These are phyloP conservation scores for Neurospora cerealis DNA, from an alignment of 495 filamentous ascomycete genomes.

Conservation along the genomic window DNA sequence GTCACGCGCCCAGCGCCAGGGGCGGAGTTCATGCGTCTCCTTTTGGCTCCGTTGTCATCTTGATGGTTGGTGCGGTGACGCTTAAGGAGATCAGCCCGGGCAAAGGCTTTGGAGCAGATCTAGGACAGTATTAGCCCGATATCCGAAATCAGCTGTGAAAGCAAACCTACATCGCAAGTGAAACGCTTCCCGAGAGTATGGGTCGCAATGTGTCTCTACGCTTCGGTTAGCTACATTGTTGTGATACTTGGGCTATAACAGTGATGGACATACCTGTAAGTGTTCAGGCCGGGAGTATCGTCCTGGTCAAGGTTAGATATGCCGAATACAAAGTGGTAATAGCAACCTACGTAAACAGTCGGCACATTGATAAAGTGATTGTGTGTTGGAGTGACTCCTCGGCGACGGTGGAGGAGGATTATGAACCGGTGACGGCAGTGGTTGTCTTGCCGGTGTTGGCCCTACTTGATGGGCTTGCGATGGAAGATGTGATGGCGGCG, in stretches of 20 bases:
- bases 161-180: conserved; percentile 20
- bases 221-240: background rate
- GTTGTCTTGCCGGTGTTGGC: background rate
- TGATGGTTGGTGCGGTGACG: conserved; percentile 44
- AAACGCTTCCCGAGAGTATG: conserved; percentile 50
- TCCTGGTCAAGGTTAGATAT: conserved; percentile 4
- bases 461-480: background rate
- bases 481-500: background rate
- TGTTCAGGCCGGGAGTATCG: conserved; percentile 47
- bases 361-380: conserved; percentile 43
- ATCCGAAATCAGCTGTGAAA: background rate
- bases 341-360: conserved; percentile 33
- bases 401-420: background rate
- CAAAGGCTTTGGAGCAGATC: conserved; percentile 45
- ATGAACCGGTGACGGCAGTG: conserved; percentile 1
- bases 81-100: conserved; percentile 44
- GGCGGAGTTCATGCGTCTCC: conserved; percentile 33
- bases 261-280: conserved; percentile 22
- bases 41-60: conserved; percentile 31
- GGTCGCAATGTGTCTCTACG: conserved; percentile 43
- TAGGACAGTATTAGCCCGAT: conserved; percentile 12
- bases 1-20: conserved; percentile 42
- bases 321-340: background rate
- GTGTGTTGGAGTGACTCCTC: conserved; percentile 16
- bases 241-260: background rate